Evolutionary conservation across 1,284 basidiomycete species (phyloP), one percentile per base, ranked within the genome.

Genomic region (Cutaneotrichosporon cyanovorans): DNA sequence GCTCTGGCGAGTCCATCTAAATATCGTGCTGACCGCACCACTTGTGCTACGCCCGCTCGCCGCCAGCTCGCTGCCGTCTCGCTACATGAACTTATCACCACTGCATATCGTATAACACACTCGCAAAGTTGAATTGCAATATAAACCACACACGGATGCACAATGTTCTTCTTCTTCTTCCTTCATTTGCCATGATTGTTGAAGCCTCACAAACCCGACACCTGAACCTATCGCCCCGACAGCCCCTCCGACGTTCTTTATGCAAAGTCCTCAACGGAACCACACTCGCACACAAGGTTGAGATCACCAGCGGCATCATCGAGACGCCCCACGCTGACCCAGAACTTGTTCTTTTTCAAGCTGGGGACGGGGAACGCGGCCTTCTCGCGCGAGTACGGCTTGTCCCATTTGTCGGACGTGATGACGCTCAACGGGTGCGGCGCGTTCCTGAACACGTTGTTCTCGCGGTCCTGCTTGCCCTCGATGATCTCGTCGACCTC

Each of bases 361-460:
- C 80, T 84, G 22, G 82, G 76, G 53, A 87, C 70, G 31, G 91
- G 90, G 70, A 86, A 93, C 12, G 80, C 89, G 21, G 91, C 91
- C 53, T 80, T 77, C 56, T 87, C 79, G 30, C 89, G 82, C 38
- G 87, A 81, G 69, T 95, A 95, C 20, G 90, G 88, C 37, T 81
- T 77, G 59, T 86, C 81, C 93, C 93, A 98, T 52, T 89, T 77
- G 44, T 77, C 78, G 42, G 83, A 82, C 7, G 82, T 76, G 45
- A 97, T 76, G 35, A 84, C 78, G 35, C 82, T 80, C 34, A 88
- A 77, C 0, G 93, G 84, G 69, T 97, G 93, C 35, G 93, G 93
- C 0, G 93, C 89, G 63, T 95, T 91, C 73, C 85, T 91, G 59
- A 98, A 77, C 34, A 95, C 71, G 68, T 97, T 97, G 74, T 87